These are phyloP conservation scores for Mangifera indica DNA, from an alignment of 345 rosid genomes.

Conservation along the genomic window DNA sequence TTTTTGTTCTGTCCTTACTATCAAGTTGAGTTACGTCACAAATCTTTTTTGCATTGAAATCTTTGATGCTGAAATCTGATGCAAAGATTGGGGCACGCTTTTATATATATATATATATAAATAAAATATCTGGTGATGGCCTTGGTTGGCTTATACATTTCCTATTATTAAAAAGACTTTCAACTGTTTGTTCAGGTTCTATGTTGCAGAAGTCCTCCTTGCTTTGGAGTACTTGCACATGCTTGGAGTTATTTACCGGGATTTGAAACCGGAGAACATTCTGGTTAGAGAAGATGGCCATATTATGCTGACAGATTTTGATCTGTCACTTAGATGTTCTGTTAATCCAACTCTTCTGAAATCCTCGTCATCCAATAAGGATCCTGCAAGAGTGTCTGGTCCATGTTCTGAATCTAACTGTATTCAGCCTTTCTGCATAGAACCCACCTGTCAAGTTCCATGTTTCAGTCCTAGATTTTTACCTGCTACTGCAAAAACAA, in stretches of 20 bases:
- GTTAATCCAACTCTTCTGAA: constrained; percentile 83
- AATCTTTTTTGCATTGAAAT: background rate
- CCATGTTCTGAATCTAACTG: constrained; percentile 64
- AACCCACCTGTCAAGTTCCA: constrained; percentile 71
- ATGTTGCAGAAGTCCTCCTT: constrained; percentile 90
- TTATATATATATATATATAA: too few species aligned
- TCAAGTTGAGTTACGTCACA: background rate
- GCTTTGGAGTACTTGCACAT: constrained; percentile 94
- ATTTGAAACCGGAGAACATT: constrained; percentile 93
- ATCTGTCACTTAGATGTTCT: constrained; percentile 77
- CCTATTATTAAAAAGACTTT: background rate
- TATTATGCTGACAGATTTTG: constrained; percentile 96
- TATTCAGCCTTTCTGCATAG: constrained; percentile 74
- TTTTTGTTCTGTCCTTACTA: background rate
- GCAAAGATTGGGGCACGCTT: background rate
- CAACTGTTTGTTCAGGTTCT: constrained; percentile 54
- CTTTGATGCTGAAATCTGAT: background rate
- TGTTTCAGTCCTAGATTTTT: constrained; percentile 86
- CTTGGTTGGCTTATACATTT: constrained; percentile 3
- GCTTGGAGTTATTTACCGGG: constrained; percentile 92
- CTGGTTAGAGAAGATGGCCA: constrained; percentile 97
- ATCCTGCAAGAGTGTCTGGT: constrained; percentile 63
- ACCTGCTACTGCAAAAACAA: constrained; percentile 57
- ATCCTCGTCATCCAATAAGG: constrained; percentile 44
- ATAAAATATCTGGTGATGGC: background rate